A percentile compares a stretch with the other conserved stretches of the same genome.
These are phyloP conservation scores for Trichoderma guizhouense DNA, from an alignment of 2,329 filamentous ascomycete genomes.

Conservation along the genomic window DNA sequence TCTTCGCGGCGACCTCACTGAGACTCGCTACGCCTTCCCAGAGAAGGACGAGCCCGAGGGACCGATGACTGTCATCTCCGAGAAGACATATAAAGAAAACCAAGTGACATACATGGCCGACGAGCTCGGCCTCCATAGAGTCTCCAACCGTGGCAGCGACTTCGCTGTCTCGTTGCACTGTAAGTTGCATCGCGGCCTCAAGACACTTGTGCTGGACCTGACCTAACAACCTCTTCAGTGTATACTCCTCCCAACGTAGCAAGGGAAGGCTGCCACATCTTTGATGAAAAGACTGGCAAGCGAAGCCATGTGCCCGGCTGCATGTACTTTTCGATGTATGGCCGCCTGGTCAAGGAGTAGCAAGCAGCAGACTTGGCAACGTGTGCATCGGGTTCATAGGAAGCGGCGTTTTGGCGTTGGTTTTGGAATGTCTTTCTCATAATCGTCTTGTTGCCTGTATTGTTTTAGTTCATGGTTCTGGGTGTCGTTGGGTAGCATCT, in stretches of 20 bases:
- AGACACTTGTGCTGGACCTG: conserved; percentile 34
- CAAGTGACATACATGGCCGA: conserved; percentile 90
- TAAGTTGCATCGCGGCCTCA: conserved; percentile 38
- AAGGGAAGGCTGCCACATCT: conserved; percentile 76
- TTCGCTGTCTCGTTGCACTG: conserved; percentile 81
- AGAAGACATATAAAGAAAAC: conserved; percentile 66
- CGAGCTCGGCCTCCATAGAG: conserved; percentile 78
- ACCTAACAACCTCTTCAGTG: conserved; percentile 42
- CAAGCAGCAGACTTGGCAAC: not conserved
- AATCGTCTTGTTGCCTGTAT: not conserved
- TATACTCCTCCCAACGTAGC: conserved; percentile 90
- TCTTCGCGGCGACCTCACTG: conserved; percentile 71
- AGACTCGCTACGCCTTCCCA: conserved; percentile 79
- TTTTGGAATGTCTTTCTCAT: not conserved
- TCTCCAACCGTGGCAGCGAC: conserved; percentile 71
- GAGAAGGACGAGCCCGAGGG: conserved; percentile 42
- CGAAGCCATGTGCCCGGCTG: conserved; percentile 67
- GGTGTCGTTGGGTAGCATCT: conserved; percentile 14
- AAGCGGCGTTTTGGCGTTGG: conserved; percentile 8
- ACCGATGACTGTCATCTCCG: conserved; percentile 62
- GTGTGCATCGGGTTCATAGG: not conserved
- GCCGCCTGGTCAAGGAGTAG: conserved; percentile 44
- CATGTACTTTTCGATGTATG: conserved; percentile 67
- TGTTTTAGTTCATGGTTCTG: conserved; percentile 16
- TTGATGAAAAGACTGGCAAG: conserved; percentile 72